phyloP scores from a whole-genome alignment of 805 yeast genomes.

The Teunomyces gatunensis region DNA sequence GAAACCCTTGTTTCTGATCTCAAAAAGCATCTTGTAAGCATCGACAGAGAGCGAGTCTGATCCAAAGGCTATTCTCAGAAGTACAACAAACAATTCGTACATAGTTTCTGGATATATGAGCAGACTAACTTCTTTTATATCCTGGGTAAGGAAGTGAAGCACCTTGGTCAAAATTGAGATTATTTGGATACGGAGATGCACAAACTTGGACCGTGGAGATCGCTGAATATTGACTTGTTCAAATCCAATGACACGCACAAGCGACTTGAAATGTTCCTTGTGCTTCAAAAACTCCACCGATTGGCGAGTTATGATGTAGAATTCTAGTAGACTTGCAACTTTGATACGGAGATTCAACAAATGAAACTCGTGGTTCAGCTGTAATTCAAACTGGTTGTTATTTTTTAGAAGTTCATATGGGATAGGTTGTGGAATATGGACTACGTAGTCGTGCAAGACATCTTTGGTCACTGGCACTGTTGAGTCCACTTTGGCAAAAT shows the following conservation, averaged over 20 bases:
- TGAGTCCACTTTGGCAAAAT: conserved; percentile 40
- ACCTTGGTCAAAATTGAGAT: conserved; percentile 41
- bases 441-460: conserved; percentile 18
- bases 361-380: conserved; percentile 43
- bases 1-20: conserved; percentile 31
- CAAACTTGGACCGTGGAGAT: conserved; percentile 43
- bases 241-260: conserved; percentile 43
- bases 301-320: conserved; percentile 30
- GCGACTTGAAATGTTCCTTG: conserved; percentile 37
- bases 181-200: conserved; percentile 36
- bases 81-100: conserved; percentile 47
- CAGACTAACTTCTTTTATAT: conserved; percentile 23
- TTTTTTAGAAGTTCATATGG: conserved; percentile 14
- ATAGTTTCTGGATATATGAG: conserved; percentile 41
- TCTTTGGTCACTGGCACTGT: conserved; percentile 36
- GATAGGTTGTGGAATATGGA: conserved; percentile 29
- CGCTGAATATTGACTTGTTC: conserved; percentile 48
- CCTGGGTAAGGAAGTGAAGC: conserved; percentile 37
- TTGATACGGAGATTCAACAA: conserved; percentile 41
- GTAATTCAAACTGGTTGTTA: conserved; percentile 13
- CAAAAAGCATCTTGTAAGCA: conserved; percentile 33
- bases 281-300: conserved; percentile 28
- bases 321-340: conserved; percentile 51
- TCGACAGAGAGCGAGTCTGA: conserved; percentile 39
- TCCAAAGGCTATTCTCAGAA: conserved; percentile 54